Percentiles rank a stretch among this genome's conserved stretches.
Evolutionary conservation across 2,329 filamentous ascomycete genomes (phyloP).

Genomic region (Fusarium haematococcum): DNA sequence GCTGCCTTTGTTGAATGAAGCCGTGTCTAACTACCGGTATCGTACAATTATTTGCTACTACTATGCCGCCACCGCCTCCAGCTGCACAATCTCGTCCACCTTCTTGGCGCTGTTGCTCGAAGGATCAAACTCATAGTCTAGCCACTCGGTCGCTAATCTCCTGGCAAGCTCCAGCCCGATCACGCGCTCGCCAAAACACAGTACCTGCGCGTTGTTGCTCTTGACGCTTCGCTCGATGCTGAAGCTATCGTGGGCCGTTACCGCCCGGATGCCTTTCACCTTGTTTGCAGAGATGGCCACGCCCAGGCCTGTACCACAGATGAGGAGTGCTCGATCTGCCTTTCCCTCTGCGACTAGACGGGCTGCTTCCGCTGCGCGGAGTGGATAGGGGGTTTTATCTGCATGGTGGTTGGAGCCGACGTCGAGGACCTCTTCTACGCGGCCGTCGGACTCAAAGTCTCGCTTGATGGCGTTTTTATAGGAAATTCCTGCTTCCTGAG

Average conservation of each 20-base stretch:
- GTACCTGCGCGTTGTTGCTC: conserved; percentile 87
- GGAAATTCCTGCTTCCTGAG: conserved; percentile 75
- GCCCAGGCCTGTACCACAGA: conserved; percentile 88
- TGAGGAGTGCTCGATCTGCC: conserved; percentile 81
- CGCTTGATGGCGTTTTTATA: conserved; percentile 85
- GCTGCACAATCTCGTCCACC: conserved; percentile 56
- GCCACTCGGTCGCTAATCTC: conserved; percentile 82
- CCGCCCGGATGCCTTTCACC: conserved; percentile 84
- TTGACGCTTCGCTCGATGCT: conserved; percentile 83
- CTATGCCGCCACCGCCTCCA: conserved; percentile 50
- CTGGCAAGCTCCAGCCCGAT: conserved; percentile 84
- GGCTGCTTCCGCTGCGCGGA: conserved; percentile 80
- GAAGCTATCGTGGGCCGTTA: conserved; percentile 90
- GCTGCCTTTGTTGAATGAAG: background rate
- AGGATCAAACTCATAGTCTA: conserved; percentile 84
- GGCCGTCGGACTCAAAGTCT: conserved; percentile 74
- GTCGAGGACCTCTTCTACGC: conserved; percentile 77
- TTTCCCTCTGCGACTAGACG: conserved; percentile 70
- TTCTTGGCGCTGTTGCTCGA: conserved; percentile 59
- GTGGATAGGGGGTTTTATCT: conserved; percentile 86
- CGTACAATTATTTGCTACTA: background rate
- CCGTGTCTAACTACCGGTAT: background rate
- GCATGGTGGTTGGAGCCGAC: conserved; percentile 74
- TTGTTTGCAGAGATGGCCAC: conserved; percentile 94
- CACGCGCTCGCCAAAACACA: conserved; percentile 88